Base-by-base conservation (phyloP, 2,329 filamentous ascomycete genomes). In the Ophiostoma australiae region DNA sequence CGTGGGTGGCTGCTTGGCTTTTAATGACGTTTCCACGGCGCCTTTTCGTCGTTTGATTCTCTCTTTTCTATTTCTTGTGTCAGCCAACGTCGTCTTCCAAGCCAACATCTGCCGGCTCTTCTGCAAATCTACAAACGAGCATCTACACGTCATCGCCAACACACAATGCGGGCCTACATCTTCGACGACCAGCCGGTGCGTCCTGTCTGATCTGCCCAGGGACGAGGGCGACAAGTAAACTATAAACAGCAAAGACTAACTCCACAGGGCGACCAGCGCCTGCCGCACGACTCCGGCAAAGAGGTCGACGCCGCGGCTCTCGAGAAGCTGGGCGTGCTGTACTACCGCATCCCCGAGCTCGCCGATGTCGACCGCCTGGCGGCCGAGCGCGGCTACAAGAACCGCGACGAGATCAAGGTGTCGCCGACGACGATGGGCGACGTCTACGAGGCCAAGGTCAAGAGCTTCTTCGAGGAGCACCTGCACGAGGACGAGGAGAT, bases 401-500 rank as follows among this genome's bases (percentile, higher is more conserved):
- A 98, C 84, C 91, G 94, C 71, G 95, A 99, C 82, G 90, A 96
- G 81, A 91, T 98, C 79, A 91, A 87, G 72, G 92, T 99, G 31
- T 96, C 92, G 8, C 94, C 94, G 0, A 84, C 89, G 74, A 90
- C 89, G 74, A 93, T 98, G 90, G 93, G 93, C 71, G 91, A 87
- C 55, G 82, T 89, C 65, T 99, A 98, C 82, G 94, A 99, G 81
- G 87, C 91, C 74, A 98, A 98, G 81, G 93, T 99, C 74, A 94
- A 93, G 83, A 88, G 82, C 75, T 99, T 99, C 84, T 99, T 98
- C 83, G 80, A 91, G 76, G 95, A 99, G 84, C 95, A 99, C 80
- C 80, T 99, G 76, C 95, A 99, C 79, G 95, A 99, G 83, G 95
- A 99, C 76, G 95, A 99, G 82, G 95, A 99, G 85, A 99, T 99